Percentiles rank a stretch among this genome's conserved stretches.
Evolutionary conservation across 2,329 filamentous ascomycete species (phyloP).

Genomic region (Colletotrichum truncatum): DNA sequence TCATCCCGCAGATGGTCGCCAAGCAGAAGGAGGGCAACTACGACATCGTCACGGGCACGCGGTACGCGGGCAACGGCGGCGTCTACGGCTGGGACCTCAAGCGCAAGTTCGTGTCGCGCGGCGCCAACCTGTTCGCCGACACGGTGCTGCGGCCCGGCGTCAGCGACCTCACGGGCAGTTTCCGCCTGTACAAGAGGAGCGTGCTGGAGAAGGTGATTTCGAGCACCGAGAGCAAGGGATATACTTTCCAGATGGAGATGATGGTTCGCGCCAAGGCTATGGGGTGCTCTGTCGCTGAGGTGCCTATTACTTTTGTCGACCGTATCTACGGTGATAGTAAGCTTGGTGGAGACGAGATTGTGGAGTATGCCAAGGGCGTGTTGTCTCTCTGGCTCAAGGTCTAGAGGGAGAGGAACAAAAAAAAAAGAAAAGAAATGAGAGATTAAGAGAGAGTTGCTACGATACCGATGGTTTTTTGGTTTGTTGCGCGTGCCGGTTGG

Average conservation of each 20-base stretch:
- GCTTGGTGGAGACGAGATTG: slow-evolving; percentile 93
- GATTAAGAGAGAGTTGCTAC: neutral
- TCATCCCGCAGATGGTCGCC: slow-evolving; percentile 93
- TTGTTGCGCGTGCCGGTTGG: neutral
- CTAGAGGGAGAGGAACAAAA: slow-evolving; percentile 43
- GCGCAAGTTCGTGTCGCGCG: slow-evolving; percentile 83
- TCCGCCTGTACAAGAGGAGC: slow-evolving; percentile 91
- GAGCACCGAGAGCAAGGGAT: slow-evolving; percentile 94
- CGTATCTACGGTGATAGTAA: slow-evolving; percentile 95
- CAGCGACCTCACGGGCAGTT: slow-evolving; percentile 94
- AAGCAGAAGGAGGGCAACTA: slow-evolving; percentile 81
- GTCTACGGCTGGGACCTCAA: slow-evolving; percentile 98
- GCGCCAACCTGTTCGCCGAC: slow-evolving; percentile 95
- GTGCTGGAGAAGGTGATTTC: slow-evolving; percentile 91
- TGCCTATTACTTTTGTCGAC: slow-evolving; percentile 96
- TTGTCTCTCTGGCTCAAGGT: slow-evolving; percentile 82
- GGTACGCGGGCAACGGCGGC: slow-evolving; percentile 89
- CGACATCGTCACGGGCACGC: slow-evolving; percentile 96
- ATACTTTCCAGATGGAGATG: slow-evolving; percentile 99
- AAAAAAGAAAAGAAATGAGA: neutral
- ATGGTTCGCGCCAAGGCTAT: slow-evolving; percentile 97
- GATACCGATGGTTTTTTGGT: slow-evolving; percentile 14
- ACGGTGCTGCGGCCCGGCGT: slow-evolving; percentile 93
- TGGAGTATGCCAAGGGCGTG: slow-evolving; percentile 92
- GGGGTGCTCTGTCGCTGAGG: slow-evolving; percentile 93